phyloP scores from a whole-genome alignment of 2,329 filamentous ascomycete species.

The Fusarium subglutinans region DNA sequence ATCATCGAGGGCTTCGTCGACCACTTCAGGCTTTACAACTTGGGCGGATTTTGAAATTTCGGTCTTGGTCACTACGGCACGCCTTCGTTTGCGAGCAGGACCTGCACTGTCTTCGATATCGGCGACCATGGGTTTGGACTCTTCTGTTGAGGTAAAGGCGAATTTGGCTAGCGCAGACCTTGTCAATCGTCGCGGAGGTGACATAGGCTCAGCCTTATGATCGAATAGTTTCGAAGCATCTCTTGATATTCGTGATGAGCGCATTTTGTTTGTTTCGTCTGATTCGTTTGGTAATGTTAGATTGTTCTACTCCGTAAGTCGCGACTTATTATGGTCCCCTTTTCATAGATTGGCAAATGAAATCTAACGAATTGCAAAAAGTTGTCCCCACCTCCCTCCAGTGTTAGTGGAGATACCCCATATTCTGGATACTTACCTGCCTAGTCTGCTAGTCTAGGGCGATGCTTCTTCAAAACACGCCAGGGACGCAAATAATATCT shows the following conservation, averaged over 20 bases:
- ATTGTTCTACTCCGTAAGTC: not conserved
- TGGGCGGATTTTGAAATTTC: constrained; percentile 26
- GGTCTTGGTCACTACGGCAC: constrained; percentile 30
- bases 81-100: constrained; percentile 45
- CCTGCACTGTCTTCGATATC: constrained; percentile 68
- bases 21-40: constrained; percentile 53
- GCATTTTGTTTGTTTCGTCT: constrained; percentile 52
- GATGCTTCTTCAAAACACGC: not conserved
- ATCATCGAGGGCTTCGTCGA: constrained; percentile 41
- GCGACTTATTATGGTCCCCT: constrained; percentile 18
- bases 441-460: not conserved
- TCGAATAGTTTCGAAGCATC: constrained; percentile 67
- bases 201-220: constrained; percentile 38
- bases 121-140: constrained; percentile 30
- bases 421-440: not conserved
- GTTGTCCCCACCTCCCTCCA: constrained; percentile 11
- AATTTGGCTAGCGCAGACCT: constrained; percentile 60
- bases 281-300: not conserved
- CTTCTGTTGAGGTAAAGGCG: constrained; percentile 47
- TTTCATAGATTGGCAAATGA: constrained; percentile 10
- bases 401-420: constrained; percentile 1
- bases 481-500: not conserved
- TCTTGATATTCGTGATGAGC: constrained; percentile 65
- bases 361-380: constrained; percentile 4
- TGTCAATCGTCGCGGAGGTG: constrained; percentile 57